Percentiles rank a stretch among this genome's conserved stretches.
Conservation (phyloP, 495 filamentous ascomycete species). For the Monascus purpureus region DNA sequence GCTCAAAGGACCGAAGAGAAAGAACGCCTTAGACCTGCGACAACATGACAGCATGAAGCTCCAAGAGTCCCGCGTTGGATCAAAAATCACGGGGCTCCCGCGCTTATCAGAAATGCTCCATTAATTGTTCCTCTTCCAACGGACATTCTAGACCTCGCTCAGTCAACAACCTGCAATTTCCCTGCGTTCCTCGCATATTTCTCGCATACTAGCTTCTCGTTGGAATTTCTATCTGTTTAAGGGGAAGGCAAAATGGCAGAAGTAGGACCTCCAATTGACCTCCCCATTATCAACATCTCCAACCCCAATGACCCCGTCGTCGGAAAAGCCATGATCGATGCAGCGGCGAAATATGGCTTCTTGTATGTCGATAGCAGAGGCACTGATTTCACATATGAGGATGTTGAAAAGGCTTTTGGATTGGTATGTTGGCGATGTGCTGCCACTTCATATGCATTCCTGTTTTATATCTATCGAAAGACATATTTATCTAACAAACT, state of each 20-base stretch:
- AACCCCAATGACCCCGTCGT: conserved; percentile 37
- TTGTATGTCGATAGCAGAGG: conserved; percentile 68
- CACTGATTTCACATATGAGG: conserved; percentile 46
- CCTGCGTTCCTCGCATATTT: too few species aligned
- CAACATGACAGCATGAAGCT: conserved; percentile 2
- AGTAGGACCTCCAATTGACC: conserved; percentile 33
- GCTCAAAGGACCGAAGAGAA: conserved; percentile 1
- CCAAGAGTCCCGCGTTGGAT: background rate
- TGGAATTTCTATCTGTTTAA: too few species aligned
- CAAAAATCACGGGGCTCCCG: too few species aligned
- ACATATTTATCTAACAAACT: conserved; percentile 3
- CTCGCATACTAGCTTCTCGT: too few species aligned
- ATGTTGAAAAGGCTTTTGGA: conserved; percentile 61
- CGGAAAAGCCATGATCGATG: conserved; percentile 62
- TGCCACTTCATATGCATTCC: too few species aligned
- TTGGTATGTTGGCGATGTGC: conserved; percentile 54
- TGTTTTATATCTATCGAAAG: too few species aligned
- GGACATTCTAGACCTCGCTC: too few species aligned
- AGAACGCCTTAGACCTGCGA: too few species aligned
- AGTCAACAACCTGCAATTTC: too few species aligned
- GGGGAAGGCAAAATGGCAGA: conserved; percentile 28
- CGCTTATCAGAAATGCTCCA: too few species aligned
- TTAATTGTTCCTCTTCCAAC: too few species aligned
- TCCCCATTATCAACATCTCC: conserved; percentile 73
- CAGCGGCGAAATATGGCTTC: conserved; percentile 71